A percentile compares a stretch with the other conserved stretches of the same genome.
Conservation (phyloP, 83 land plant genomes). For the Picea abies region DNA sequence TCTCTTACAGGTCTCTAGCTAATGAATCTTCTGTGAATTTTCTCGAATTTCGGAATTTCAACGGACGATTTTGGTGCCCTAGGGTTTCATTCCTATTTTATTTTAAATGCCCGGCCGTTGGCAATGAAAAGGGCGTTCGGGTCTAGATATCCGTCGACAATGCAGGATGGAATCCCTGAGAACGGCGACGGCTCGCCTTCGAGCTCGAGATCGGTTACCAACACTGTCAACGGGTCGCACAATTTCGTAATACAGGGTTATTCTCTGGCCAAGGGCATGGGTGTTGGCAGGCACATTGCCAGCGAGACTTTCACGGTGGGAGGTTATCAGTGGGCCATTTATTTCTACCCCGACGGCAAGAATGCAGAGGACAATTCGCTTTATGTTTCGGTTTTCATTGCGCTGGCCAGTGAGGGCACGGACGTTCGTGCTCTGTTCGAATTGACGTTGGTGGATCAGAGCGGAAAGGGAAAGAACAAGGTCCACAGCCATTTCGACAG, state of each 20-base stretch:
- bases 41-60: background rate
- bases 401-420: constrained; percentile 71
- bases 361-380: constrained; percentile 57
- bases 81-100: background rate
- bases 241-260: constrained; percentile 62
- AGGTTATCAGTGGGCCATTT: constrained; percentile 68
- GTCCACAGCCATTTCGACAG: constrained; percentile 67
- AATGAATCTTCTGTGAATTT: background rate
- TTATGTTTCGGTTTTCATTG: constrained; percentile 69
- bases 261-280: constrained; percentile 61
- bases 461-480: constrained; percentile 64
- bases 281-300: constrained; percentile 67
- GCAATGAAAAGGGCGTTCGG: constrained; percentile 6
- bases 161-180: constrained; percentile 8
- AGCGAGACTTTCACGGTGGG: constrained; percentile 69
- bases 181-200: constrained; percentile 20
- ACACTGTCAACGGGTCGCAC: constrained; percentile 66
- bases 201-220: constrained; percentile 52
- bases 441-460: constrained; percentile 67
- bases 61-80: background rate
- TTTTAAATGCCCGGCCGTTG: background rate
- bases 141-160: background rate
- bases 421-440: constrained; percentile 75
- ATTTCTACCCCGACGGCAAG: constrained; percentile 74
- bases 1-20: no score